Evolutionary conservation across 2,329 filamentous ascomycete species (phyloP), one percentile per base, ranked within the genome.

Genomic region (Dendryphion nanum): DNA sequence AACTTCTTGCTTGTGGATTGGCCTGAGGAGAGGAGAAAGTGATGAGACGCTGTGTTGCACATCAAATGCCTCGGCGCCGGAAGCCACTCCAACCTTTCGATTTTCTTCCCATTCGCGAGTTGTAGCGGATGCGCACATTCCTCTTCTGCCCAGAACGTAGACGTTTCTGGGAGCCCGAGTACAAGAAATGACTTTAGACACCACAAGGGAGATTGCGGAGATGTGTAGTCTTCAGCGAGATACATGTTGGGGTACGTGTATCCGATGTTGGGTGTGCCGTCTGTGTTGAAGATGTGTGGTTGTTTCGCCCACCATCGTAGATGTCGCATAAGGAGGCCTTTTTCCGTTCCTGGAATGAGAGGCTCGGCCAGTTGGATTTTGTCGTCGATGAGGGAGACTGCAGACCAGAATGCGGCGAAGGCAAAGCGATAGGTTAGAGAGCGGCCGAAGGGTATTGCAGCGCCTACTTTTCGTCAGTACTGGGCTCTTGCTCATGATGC

Each of bases 201-300:
- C 74, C 74, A 77, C 45, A 76, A 77, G 0, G 66, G 59, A 0
- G 72, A 76, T 44, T 77, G 74, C 0, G 74, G 73, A 0, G 74
- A 77, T 48, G 77, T 77, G 45, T 77, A 77, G 41, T 75, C 68
- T 45, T 77, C 75, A 5, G 59, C 55, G 58, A 77, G 63, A 43
- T 69, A 75, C 71, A 75, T 74, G 41, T 77, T 77, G n/a, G 61
- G 56, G 30, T 63, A 67, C 5, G 53, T 45, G 37, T 57, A 69
- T 2, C 61, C 73, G 16, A 75, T 72, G 5, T 64, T 74, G 8
- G 73, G 35, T 0, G 70, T 73, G 0, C 72, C 72, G 40, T 76
- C 72, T 0, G 57, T 32, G 33, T 69, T 53, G 48, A 75, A 75
- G 1, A 74, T 70, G 23, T 69, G 52, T 1, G 43, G 47, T 0